These are phyloP conservation scores for Candida sanyaensis DNA, from an alignment of 1,139 yeast species.

Conservation along the genomic window DNA sequence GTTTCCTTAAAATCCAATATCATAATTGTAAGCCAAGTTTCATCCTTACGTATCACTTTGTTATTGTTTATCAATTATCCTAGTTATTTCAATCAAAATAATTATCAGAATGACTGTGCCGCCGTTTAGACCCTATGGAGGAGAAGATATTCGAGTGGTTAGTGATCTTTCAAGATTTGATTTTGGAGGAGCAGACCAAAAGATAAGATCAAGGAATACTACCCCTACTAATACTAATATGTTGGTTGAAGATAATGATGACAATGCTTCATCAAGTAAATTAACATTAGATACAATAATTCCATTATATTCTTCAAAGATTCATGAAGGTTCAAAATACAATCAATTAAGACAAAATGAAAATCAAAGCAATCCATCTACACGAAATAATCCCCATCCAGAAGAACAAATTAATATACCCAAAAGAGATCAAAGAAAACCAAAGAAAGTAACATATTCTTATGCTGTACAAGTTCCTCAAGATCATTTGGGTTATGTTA, in stretches of 20 bases:
- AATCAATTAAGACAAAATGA: slow-evolving; percentile 1
- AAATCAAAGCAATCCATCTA: background rate
- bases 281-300: slow-evolving; percentile 18
- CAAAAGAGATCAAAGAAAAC: background rate
- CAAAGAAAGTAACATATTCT: slow-evolving; percentile 3
- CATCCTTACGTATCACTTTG: no score
- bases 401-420: slow-evolving; percentile 3
- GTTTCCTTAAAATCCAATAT: no score
- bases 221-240: slow-evolving; percentile 26
- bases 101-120: slow-evolving; percentile 6
- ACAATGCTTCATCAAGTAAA: slow-evolving; percentile 14
- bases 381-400: background rate
- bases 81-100: no score
- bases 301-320: slow-evolving; percentile 16
- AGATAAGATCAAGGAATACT: slow-evolving; percentile 28
- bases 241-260: slow-evolving; percentile 9
- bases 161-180: slow-evolving; percentile 36
- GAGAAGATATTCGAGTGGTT: slow-evolving; percentile 24
- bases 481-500: slow-evolving; percentile 6
- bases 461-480: slow-evolving; percentile 14
- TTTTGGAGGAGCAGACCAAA: slow-evolving; percentile 22
- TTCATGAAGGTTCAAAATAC: slow-evolving; percentile 8
- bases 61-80: no score
- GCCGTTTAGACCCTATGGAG: slow-evolving; percentile 24
- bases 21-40: no score